Conservation (phyloP, 202 grass and related monocot species). For the Thinopyrum obtusiflorum region DNA sequence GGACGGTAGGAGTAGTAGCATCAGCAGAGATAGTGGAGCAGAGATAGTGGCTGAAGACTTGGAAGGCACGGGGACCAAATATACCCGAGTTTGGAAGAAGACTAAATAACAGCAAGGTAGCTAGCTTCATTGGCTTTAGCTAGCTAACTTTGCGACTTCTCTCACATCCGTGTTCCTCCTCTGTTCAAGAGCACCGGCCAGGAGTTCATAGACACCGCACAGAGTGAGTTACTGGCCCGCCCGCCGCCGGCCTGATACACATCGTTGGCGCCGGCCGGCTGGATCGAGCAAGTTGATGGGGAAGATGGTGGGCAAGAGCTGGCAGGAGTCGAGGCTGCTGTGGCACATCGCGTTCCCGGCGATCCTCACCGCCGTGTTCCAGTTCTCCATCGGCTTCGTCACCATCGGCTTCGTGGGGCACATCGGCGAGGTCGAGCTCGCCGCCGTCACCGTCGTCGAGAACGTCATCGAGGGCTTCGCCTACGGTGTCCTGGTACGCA, state of each 20-base stretch:
- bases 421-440: constrained; percentile 70
- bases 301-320: constrained; percentile 45
- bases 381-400: constrained; percentile 82
- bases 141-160: not conserved
- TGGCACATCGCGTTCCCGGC: constrained; percentile 80
- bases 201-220: not conserved
- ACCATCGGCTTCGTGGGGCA: constrained; percentile 60
- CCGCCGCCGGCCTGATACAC: not conserved
- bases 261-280: not conserved
- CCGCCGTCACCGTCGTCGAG: constrained; percentile 56
- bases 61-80: not conserved
- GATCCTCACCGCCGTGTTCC: constrained; percentile 68
- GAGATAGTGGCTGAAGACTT: not conserved
- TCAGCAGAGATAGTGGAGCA: too few relatives aligned
- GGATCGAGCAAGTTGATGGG: not conserved
- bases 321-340: constrained; percentile 64
- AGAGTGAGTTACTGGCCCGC: not conserved
- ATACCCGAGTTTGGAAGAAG: not conserved
- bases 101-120: not conserved
- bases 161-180: not conserved
- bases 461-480: constrained; percentile 84
- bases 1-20: too few relatives aligned
- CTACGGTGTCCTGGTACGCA: constrained; percentile 67
- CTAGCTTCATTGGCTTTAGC: not conserved
- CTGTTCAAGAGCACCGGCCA: not conserved